Conservation (phyloP, 805 yeast genomes). For the Hanseniaspora hatyaiensis region DNA sequence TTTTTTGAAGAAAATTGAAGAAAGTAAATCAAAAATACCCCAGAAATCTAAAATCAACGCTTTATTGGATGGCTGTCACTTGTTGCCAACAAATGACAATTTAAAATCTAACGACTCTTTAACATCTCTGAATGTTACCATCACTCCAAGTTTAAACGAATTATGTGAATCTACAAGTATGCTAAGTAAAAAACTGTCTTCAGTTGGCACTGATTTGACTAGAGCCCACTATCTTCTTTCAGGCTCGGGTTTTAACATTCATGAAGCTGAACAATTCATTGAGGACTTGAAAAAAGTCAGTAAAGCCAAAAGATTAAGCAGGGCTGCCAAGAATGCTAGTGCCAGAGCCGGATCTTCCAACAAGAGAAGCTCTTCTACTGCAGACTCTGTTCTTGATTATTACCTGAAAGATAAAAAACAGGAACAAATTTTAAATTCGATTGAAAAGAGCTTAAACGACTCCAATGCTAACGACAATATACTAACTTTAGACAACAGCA, state of each 20-base stretch:
- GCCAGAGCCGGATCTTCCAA: constrained; percentile 21
- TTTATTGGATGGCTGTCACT: constrained; percentile 13
- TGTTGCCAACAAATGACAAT: constrained; percentile 6
- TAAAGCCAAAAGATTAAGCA: constrained; percentile 25
- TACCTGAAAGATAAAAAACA: constrained; percentile 63
- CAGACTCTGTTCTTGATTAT: constrained; percentile 40
- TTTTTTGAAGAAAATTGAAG: constrained; percentile 58
- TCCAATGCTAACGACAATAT: constrained; percentile 70
- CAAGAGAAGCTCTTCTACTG: constrained; percentile 16
- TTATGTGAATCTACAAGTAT: constrained; percentile 31
- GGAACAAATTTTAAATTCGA: constrained; percentile 68
- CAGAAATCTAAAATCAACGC: constrained; percentile 12
- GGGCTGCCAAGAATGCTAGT: constrained; percentile 13
- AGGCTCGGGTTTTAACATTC: constrained; percentile 77
- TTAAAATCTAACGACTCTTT: neutral
- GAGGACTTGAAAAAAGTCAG: constrained; percentile 28
- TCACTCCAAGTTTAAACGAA: constrained; percentile 49
- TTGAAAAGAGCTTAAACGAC: constrained; percentile 70
- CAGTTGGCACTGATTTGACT: constrained; percentile 36
- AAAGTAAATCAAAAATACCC: constrained; percentile 67
- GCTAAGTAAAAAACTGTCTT: constrained; percentile 24
- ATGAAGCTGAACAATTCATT: constrained; percentile 59
- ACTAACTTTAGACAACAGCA: constrained; percentile 58
- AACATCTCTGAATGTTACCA: neutral
- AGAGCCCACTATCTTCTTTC: constrained; percentile 83